Base-by-base conservation (phyloP, 2,329 filamentous ascomycete species). In the Fusarium sublunatum region DNA sequence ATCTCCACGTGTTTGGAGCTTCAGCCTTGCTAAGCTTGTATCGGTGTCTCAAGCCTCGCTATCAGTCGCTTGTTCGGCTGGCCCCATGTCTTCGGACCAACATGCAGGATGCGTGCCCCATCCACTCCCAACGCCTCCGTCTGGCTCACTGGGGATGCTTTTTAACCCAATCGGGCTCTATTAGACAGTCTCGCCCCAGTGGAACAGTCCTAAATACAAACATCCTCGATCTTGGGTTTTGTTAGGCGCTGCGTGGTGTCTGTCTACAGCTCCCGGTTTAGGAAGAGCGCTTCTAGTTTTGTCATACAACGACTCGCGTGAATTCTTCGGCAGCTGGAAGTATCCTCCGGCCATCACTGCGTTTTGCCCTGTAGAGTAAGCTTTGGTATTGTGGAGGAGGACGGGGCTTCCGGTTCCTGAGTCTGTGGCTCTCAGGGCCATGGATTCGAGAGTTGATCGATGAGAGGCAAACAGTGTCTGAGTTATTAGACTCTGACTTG, bases 351-450 rank as follows among this genome's bases (percentile, higher is more conserved):
- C 34, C 47, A 49, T 28, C 42, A 49, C 41, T 24, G 45, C 39
- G 24, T 32, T 38, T 40, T 35, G 22, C n/a, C 24, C 11, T 31
- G 10, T 19, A 19, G 9, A 36, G 35, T 34, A 15, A n/a, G 28
- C 38, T 42, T 15, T 55, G 58, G 62, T 36, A 65, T 59, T 60
- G 43, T 50, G 49, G 54, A 40, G 31, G 34, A 48, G 26, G 15
- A 67, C 64, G 63, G 64, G 50, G 55, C 45, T 64, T 61, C 64
- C 64, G 63, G 47, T 49, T 25, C 44, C 55, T 53, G 49, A 39
- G 31, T 36, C 45, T 26, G 49, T 56, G 29, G 46, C 19, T 35
- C 36, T 38, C 28, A 44, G 40, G 39, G 22, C 38, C 42, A 22
- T 19, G 25, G 29, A 58, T 50, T 58, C 10, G 40, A 39, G 47